Evolutionary conservation across 73 alveolate species (phyloP).

Genomic region (Vitrella brassicaformis): DNA sequence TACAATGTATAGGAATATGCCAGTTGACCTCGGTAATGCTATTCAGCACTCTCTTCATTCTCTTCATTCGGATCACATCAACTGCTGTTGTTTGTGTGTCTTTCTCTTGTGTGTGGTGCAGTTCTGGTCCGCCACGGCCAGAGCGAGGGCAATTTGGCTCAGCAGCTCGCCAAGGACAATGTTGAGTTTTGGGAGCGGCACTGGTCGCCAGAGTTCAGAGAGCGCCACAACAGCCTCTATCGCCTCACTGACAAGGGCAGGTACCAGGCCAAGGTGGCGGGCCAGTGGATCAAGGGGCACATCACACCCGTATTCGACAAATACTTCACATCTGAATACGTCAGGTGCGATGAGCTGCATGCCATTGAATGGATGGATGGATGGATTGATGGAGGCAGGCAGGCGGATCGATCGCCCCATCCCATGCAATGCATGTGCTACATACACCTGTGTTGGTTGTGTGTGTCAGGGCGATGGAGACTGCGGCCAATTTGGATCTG

Average conservation of each 20-base stretch:
- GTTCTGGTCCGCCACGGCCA: neutral
- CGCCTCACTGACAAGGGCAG: neutral
- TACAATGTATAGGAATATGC: neutral
- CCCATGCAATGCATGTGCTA: too few species aligned
- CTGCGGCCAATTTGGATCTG: neutral
- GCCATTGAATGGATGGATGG: too few species aligned
- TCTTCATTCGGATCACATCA: too few species aligned
- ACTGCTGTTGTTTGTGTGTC: too few species aligned
- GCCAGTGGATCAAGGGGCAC: neutral
- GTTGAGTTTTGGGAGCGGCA: too few species aligned
- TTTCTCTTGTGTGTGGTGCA: too few species aligned
- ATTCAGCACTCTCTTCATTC: too few species aligned
- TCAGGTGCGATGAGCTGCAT: neutral
- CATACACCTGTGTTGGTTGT: too few species aligned
- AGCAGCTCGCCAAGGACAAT: neutral
- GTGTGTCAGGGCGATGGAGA: neutral
- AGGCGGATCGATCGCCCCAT: too few species aligned
- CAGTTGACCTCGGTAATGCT: neutral
- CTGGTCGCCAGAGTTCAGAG: neutral
- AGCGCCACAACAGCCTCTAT: neutral
- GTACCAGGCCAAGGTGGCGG: neutral
- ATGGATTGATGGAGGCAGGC: too few species aligned
- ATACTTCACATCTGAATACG: neutral
- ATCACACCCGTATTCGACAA: neutral
- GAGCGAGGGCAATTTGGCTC: neutral